Conservation (phyloP, 257 asterid genomes). For the Scutellaria barbata region DNA sequence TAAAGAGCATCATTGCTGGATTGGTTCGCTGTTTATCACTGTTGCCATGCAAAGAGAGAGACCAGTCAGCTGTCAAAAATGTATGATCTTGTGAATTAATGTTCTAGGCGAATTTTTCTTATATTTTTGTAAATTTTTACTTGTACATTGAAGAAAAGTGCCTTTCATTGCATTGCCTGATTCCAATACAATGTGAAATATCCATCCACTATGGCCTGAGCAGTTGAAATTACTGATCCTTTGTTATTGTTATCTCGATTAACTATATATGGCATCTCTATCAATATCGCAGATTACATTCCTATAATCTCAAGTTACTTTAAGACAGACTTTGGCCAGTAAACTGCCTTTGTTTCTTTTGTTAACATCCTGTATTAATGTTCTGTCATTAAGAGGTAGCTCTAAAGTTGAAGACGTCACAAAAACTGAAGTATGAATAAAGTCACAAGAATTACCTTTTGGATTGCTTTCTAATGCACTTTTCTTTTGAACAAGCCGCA, state of each 20-base stretch:
- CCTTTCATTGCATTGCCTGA: conserved; percentile 12
- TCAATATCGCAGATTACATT: conserved; percentile 8
- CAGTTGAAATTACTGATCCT: conserved; percentile 3
- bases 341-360: not conserved
- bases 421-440: not conserved
- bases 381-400: not conserved
- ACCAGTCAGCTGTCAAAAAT: conserved; percentile 51
- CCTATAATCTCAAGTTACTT: conserved; percentile 18
- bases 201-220: conserved; percentile 18
- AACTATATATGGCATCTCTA: conserved; percentile 2
- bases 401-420: not conserved
- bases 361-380: conserved; percentile 9
- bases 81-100: conserved; percentile 48
- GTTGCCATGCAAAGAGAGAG: conserved; percentile 62
- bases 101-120: conserved; percentile 13
- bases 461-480: not conserved
- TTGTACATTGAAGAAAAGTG: conserved; percentile 16
- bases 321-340: not conserved
- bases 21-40: conserved; percentile 76
- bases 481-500: not conserved
- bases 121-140: conserved; percentile 8
- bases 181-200: not conserved
- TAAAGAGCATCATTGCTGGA: conserved; percentile 72
- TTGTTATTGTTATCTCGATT: conserved; percentile 1
- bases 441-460: conserved; percentile 12